Base-by-base conservation (phyloP, 768 basidiomycete genomes). In the Fomitopsis pulvina region DNA sequence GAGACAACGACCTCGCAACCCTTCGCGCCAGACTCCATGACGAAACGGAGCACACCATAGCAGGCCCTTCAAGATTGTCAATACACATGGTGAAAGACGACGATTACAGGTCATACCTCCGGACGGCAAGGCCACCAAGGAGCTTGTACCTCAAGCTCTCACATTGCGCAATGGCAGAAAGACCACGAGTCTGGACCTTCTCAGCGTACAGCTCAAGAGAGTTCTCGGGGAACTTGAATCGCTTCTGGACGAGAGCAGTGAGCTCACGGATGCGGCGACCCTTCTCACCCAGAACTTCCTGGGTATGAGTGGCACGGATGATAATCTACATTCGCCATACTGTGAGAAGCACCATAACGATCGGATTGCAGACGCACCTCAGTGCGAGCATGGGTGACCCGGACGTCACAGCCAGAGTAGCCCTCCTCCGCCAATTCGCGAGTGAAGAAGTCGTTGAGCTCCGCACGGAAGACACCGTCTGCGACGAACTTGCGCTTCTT, bases 1-100 rank as follows among this genome's bases (percentile, higher is more conserved):
- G 95, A 98, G 57, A 99, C 94, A 66, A 98, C 92, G 56, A 99
- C 96, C 72, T 99, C 96, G 66, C 94, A 97, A 70, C 96, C 96
- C 76, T 99, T 99, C 59, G 96, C 96, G 61, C 91, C 91, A 52
- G 95, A 97, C 75, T 99, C 96, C 96, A 99, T 99, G 61, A 99
- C 93, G 77, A 97, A 99, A 65, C 96, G 92, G 65, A 99, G 92
- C 63, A 99, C 96, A 86, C 96, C 96, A 70, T 98, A 99, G 76
- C 95, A 97, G 42, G 92, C 92, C 65, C 91, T 92, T 57, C 8
- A 28, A 47, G 37, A 27, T 28, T 37, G 22, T 12, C 2, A 18
- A 41, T 27, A 30, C 3, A 39, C 9, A 24, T 24, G 28, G 14
- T 6, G 8, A 25, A 16, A 30, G 20, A 10, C 16, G 27, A n/a